Evolutionary conservation across 345 rosid genomes (phyloP).

Genomic region (Eutrema japonicum): DNA sequence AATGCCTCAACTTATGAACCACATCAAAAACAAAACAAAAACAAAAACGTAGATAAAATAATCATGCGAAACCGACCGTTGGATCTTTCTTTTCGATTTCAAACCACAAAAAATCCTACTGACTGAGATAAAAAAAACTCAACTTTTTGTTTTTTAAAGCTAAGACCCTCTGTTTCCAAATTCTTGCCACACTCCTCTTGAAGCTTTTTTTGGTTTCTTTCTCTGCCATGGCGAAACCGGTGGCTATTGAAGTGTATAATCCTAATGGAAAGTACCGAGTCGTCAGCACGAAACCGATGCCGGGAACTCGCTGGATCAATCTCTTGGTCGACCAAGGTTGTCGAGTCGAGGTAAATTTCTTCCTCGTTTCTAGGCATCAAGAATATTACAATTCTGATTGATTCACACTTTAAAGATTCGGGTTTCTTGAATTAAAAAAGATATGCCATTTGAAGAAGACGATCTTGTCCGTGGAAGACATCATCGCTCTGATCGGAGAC

Average conservation of each 20-base stretch:
- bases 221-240: conserved; percentile 81
- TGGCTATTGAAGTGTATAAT: conserved; percentile 87
- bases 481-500: conserved; percentile 79
- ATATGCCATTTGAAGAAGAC: conserved; percentile 95
- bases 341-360: conserved; percentile 77
- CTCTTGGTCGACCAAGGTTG: conserved; percentile 87
- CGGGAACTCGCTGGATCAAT: conserved; percentile 98
- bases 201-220: not conserved
- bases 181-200: conserved; percentile 26
- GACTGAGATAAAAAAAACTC: conserved; percentile 23
- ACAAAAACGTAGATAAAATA: conserved; percentile 9
- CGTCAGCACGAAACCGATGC: conserved; percentile 94
- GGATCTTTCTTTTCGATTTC: conserved; percentile 36
- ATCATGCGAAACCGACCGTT: conserved; percentile 40
- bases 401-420: not conserved
- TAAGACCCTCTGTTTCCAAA: not conserved
- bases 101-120: conserved; percentile 32
- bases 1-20: conserved; percentile 1
- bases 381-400: not conserved
- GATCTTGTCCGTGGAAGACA: conserved; percentile 89
- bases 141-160: conserved; percentile 11
- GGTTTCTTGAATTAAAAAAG: conserved; percentile 40
- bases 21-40: conserved; percentile 5
- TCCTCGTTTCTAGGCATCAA: conserved; percentile 4
- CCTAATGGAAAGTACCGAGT: conserved; percentile 94